phyloP scores from a whole-genome alignment of 2,329 filamentous ascomycete species.

The Ceratocystis papillata region DNA sequence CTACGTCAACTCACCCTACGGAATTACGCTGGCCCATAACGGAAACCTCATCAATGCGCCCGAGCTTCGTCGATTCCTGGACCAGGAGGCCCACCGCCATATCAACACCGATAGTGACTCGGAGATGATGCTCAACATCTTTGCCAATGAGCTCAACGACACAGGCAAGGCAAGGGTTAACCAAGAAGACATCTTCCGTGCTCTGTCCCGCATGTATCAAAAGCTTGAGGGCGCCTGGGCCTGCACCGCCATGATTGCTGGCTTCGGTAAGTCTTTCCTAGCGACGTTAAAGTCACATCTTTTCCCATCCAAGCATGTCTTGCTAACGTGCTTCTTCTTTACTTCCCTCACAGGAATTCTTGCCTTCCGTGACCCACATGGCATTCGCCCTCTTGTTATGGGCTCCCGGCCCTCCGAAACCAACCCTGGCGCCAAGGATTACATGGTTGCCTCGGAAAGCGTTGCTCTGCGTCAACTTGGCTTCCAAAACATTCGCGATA shows the following conservation, averaged over 20 bases:
- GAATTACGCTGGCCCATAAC: slow-evolving; percentile 72
- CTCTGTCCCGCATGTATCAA: slow-evolving; percentile 60
- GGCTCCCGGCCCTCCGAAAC: slow-evolving; percentile 60
- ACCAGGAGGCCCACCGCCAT: slow-evolving; percentile 69
- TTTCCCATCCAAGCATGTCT: neutral
- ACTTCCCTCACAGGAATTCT: slow-evolving; percentile 4
- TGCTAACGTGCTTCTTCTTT: slow-evolving; percentile 37
- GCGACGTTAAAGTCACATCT: neutral
- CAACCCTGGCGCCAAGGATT: slow-evolving; percentile 56
- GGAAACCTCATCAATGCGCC: slow-evolving; percentile 74
- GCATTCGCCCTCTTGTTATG: slow-evolving; percentile 71
- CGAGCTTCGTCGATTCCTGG: slow-evolving; percentile 59
- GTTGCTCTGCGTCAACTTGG: slow-evolving; percentile 73
- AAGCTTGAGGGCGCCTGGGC: slow-evolving; percentile 66
- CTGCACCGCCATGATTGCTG: slow-evolving; percentile 70
- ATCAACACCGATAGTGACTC: slow-evolving; percentile 86
- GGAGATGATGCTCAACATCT: slow-evolving; percentile 76
- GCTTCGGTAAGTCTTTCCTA: slow-evolving; percentile 46
- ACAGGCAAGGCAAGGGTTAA: slow-evolving; percentile 74
- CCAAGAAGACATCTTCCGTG: slow-evolving; percentile 62
- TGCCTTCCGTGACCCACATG: slow-evolving; percentile 36
- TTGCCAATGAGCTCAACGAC: slow-evolving; percentile 69
- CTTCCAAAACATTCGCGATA: slow-evolving; percentile 64
- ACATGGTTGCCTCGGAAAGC: slow-evolving; percentile 85
- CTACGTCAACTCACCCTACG: slow-evolving; percentile 75